Conservation (phyloP, 2,329 filamentous ascomycete species). For the Fusarium goolgardi region DNA sequence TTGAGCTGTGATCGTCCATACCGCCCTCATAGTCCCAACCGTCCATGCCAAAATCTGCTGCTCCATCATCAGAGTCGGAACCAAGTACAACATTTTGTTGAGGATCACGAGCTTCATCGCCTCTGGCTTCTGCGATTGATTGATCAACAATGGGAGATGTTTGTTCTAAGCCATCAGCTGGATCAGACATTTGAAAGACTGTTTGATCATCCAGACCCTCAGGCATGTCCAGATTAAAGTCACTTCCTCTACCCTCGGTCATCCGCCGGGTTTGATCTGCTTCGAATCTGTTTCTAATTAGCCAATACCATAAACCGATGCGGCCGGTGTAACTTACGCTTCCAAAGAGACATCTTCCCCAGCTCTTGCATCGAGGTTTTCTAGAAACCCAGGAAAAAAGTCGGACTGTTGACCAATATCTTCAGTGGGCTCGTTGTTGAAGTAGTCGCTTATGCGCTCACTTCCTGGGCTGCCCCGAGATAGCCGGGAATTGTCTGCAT, state of each 20-base stretch:
- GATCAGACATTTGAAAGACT: slow-evolving; percentile 61
- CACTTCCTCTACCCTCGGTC: slow-evolving; percentile 60
- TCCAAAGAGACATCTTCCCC: slow-evolving; percentile 58
- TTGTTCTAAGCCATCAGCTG: slow-evolving; percentile 44
- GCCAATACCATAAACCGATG: neutral
- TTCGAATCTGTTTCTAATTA: slow-evolving; percentile 50
- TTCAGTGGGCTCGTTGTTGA: slow-evolving; percentile 53
- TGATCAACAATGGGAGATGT: slow-evolving; percentile 46
- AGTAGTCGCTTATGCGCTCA: slow-evolving; percentile 65
- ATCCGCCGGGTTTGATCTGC: slow-evolving; percentile 56
- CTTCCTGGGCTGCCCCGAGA: slow-evolving; percentile 67
- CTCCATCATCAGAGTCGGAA: slow-evolving; percentile 41
- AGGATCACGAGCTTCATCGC: slow-evolving; percentile 29
- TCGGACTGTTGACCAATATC: slow-evolving; percentile 60
- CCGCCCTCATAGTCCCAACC: slow-evolving; percentile 35
- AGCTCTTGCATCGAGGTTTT: slow-evolving; percentile 56
- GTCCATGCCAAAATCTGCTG: slow-evolving; percentile 30
- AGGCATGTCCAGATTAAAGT: slow-evolving; percentile 64
- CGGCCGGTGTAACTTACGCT: slow-evolving; percentile 48
- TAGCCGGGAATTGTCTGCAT: slow-evolving; percentile 56
- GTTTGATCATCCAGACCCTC: slow-evolving; percentile 61
- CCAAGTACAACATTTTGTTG: slow-evolving; percentile 22
- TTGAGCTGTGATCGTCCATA: slow-evolving; percentile 44
- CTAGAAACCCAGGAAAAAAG: slow-evolving; percentile 63
- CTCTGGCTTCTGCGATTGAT: slow-evolving; percentile 38